Evolutionary conservation across 2,329 filamentous ascomycete genomes (phyloP).

Genomic region (Talaromyces piceae): DNA sequence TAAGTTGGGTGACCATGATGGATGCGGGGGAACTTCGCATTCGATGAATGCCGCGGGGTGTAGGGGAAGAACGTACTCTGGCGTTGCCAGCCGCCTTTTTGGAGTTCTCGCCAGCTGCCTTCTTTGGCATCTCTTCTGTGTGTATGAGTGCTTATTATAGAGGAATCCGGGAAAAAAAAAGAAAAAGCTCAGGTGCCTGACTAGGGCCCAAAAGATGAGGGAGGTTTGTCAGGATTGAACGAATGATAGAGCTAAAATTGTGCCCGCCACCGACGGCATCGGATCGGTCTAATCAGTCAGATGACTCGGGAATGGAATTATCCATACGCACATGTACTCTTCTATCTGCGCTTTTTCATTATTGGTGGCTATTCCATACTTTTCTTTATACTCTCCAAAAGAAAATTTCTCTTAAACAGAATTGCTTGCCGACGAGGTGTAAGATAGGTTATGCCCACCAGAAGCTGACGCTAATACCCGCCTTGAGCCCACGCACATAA

Average conservation of each 20-base stretch:
- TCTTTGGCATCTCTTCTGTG: slow-evolving; percentile 67
- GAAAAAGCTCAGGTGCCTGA: not conserved
- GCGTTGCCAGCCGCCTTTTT: slow-evolving; percentile 90
- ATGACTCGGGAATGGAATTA: not conserved
- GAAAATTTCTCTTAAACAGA: too few relatives aligned
- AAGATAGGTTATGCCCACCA: slow-evolving; percentile 73
- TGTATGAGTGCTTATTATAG: not conserved
- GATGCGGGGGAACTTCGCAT: slow-evolving; percentile 14
- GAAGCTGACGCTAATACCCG: slow-evolving; percentile 92
- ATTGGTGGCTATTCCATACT: too few relatives aligned
- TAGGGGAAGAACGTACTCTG: slow-evolving; percentile 30
- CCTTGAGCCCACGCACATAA: slow-evolving; percentile 76
- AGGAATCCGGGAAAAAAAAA: not conserved
- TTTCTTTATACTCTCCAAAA: too few relatives aligned
- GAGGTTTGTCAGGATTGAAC: not conserved
- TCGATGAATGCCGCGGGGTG: not conserved
- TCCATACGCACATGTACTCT: not conserved
- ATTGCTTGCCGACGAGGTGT: too few relatives aligned
- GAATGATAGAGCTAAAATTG: not conserved
- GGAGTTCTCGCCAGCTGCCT: slow-evolving; percentile 62
- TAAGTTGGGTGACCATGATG: not conserved
- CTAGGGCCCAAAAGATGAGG: not conserved
- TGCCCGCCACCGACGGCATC: not conserved
- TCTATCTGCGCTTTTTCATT: too few relatives aligned
- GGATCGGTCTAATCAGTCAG: not conserved